Evolutionary conservation across 306 rosid species (phyloP).

Genomic region (Castanea mollissima): DNA sequence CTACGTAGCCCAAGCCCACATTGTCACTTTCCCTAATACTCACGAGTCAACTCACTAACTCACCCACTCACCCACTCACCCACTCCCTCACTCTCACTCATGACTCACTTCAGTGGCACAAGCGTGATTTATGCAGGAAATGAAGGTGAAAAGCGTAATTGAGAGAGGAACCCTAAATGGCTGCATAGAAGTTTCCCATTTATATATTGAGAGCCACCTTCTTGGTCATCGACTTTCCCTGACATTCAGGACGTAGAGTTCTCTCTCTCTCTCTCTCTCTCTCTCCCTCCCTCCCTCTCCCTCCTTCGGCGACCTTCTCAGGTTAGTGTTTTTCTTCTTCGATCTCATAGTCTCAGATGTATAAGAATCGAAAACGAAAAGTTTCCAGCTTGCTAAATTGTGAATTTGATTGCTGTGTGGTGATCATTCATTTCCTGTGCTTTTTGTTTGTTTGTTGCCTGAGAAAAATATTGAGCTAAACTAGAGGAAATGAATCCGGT

Average conservation of each 20-base stretch:
- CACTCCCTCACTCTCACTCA: no score
- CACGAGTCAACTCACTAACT: no score
- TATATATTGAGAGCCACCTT: slow-evolving; percentile 1
- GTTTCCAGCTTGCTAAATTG: neutral
- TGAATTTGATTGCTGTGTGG: neutral
- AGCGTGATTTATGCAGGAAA: neutral
- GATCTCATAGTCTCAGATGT: neutral
- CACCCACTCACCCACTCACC: no score
- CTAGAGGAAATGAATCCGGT: neutral
- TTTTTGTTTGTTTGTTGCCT: neutral
- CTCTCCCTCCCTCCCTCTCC: neutral
- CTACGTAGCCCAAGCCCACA: no score
- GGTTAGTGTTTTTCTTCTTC: slow-evolving; percentile 27
- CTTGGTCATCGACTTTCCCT: no score
- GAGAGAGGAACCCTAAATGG: slow-evolving; percentile 1
- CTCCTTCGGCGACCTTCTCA: slow-evolving; percentile 22
- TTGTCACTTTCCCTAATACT: no score
- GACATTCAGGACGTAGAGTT: neutral
- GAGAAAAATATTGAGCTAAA: neutral
- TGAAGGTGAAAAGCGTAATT: slow-evolving; percentile 9
- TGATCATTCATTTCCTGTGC: neutral
- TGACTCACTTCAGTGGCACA: neutral
- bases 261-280: neutral
- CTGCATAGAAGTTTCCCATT: neutral
- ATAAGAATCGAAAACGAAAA: neutral